Conservation (phyloP, 163 green algal species). For the Prototheca wickerhamii region DNA sequence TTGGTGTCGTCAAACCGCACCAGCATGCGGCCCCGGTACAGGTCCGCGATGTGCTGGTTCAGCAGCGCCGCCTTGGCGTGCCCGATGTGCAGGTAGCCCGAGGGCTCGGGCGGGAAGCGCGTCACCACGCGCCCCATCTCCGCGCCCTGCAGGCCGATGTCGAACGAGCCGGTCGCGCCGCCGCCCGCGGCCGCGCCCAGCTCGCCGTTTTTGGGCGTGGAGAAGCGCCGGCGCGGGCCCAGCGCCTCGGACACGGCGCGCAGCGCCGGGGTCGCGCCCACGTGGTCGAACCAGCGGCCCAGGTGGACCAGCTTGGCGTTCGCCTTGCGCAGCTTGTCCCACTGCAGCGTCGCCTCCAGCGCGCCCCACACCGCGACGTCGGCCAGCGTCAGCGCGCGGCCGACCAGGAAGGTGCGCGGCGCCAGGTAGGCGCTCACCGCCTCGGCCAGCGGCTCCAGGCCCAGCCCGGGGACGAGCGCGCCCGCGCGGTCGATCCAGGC, state of each 20-base stretch:
- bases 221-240: conserved; percentile 10
- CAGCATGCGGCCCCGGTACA: conserved; percentile 77
- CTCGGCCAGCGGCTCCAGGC: conserved; percentile 51
- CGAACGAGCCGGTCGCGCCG: conserved; percentile 57
- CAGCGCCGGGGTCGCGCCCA: conserved; percentile 36
- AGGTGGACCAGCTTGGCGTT: conserved; percentile 49
- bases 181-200: conserved; percentile 6
- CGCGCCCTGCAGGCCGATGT: conserved; percentile 70
- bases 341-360: conserved; percentile 61
- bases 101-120: conserved; percentile 94
- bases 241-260: conserved; percentile 31
- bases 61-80: conserved; percentile 92
- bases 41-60: conserved; percentile 88
- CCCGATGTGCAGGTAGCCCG: conserved; percentile 96
- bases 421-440: conserved; percentile 64
- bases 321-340: conserved; percentile 53
- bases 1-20: conserved; percentile 99
- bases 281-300: conserved; percentile 63
- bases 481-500: conserved; percentile 73
- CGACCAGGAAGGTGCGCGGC: conserved; percentile 78
- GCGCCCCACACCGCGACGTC: conserved; percentile 81
- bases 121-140: conserved; percentile 86
- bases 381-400: conserved; percentile 60
- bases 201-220: conserved; percentile 1
- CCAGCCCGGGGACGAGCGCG: conserved; percentile 45